These are phyloP conservation scores for Zymoseptoria tritici DNA, from an alignment of 2,329 filamentous ascomycete species.

Conservation along the genomic window DNA sequence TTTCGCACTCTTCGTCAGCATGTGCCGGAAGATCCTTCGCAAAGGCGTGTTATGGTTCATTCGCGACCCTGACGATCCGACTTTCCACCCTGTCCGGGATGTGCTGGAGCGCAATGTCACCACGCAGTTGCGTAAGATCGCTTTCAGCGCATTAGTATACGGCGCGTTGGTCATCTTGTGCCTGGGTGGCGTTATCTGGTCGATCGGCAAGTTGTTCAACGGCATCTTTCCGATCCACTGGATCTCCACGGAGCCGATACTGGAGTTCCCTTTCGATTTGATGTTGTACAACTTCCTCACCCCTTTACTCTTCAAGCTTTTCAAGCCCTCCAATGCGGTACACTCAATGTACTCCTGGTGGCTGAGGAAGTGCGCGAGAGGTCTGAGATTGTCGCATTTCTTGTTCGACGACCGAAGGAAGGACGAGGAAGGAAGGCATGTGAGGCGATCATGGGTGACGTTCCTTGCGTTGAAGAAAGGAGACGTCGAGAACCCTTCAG, in stretches of 20 bases:
- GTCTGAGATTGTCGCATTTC: slow-evolving; percentile 79
- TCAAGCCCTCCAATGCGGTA: slow-evolving; percentile 77
- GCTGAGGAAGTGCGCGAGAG: slow-evolving; percentile 79
- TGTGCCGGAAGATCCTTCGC: slow-evolving; percentile 97
- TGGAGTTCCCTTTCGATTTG: slow-evolving; percentile 91
- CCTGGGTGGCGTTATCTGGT: slow-evolving; percentile 92
- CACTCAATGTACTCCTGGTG: slow-evolving; percentile 91
- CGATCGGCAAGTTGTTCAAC: slow-evolving; percentile 60
- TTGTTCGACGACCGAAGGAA: slow-evolving; percentile 75
- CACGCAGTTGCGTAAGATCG: slow-evolving; percentile 90
- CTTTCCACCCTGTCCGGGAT: slow-evolving; percentile 94
- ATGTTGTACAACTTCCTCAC: slow-evolving; percentile 96
- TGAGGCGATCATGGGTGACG: slow-evolving; percentile 24
- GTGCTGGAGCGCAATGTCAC: slow-evolving; percentile 88
- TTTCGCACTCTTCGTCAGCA: slow-evolving; percentile 95
- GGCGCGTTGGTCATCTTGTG: slow-evolving; percentile 88
- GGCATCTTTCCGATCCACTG: slow-evolving; percentile 84
- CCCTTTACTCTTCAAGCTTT: slow-evolving; percentile 73
- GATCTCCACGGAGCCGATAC: slow-evolving; percentile 81
- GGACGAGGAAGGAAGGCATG: slow-evolving; percentile 68
- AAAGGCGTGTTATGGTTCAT: slow-evolving; percentile 96
- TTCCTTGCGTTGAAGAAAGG: slow-evolving; percentile 14
- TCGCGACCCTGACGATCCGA: slow-evolving; percentile 93
- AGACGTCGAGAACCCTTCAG: slow-evolving; percentile 2
- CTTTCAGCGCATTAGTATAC: slow-evolving; percentile 93